Conservation (phyloP, 768 basidiomycete genomes). For the Boletus rex-veris region DNA sequence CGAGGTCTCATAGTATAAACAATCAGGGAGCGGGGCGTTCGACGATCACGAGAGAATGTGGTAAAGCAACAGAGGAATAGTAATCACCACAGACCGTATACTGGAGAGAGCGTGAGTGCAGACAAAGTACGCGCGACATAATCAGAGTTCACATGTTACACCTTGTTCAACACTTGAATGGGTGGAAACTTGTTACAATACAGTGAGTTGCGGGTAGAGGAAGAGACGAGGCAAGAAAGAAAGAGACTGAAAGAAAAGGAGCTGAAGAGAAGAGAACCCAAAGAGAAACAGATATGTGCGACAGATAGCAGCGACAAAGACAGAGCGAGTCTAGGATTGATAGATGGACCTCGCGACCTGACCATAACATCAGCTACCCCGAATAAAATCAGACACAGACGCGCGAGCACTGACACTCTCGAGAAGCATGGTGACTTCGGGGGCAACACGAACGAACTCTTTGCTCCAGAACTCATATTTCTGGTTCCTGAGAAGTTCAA, state of each 20-base stretch:
- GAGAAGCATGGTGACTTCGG: constrained; percentile 81
- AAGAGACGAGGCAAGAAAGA: constrained; percentile 19
- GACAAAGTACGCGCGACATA: constrained; percentile 26
- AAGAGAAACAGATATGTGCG: constrained; percentile 69
- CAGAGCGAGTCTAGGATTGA: constrained; percentile 63
- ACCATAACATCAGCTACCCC: constrained; percentile 2
- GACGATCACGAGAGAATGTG: constrained; percentile 8
- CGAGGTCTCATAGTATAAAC: constrained; percentile 16
- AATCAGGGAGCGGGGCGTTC: constrained; percentile 10
- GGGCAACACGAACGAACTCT: constrained; percentile 78
- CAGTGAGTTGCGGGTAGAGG: constrained; percentile 57
- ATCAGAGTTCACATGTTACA: constrained; percentile 48
- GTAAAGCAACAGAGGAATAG: constrained; percentile 12
- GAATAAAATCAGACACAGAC: neutral
- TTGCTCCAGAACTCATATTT: constrained; percentile 92
- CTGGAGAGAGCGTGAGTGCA: constrained; percentile 13
- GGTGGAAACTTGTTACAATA: constrained; percentile 70
- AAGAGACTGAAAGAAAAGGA: constrained; percentile 1
- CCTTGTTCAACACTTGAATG: constrained; percentile 58
- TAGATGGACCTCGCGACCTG: constrained; percentile 79
- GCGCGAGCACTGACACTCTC: constrained; percentile 60
- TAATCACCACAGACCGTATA: constrained; percentile 12
- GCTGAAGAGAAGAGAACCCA: constrained; percentile 42
- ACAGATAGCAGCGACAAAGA: constrained; percentile 73
- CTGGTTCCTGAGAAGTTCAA: constrained; percentile 86